Evolutionary conservation across 192 early-diverging fungal genomes (phyloP).

Genomic region (Diversispora epigaea): DNA sequence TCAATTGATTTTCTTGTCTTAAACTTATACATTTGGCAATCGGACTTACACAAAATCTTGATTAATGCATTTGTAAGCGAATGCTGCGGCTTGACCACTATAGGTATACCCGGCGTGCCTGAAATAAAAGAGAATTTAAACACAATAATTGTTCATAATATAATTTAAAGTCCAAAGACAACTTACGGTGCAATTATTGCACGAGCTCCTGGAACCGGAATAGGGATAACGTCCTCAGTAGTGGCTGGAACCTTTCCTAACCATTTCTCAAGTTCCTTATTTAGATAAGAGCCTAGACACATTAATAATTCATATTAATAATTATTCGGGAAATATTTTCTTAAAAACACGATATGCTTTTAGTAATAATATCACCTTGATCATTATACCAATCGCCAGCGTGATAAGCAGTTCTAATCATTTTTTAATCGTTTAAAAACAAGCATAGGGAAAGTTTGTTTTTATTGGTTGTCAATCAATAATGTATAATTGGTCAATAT

Average conservation of each 20-base stretch:
- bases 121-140: background rate
- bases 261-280: conserved; percentile 52
- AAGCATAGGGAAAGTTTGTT: too few species aligned
- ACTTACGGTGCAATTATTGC: conserved; percentile 81
- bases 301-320: background rate
- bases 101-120: conserved; percentile 93
- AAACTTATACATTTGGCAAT: background rate
- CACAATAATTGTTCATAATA: background rate
- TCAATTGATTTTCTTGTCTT: background rate
- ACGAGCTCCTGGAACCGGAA: conserved; percentile 50
- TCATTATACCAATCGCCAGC: conserved; percentile 72
- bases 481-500: too few species aligned
- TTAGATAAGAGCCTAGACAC: conserved; percentile 40
- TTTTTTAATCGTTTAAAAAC: background rate
- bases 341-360: background rate
- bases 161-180: background rate
- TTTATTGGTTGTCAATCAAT: too few species aligned
- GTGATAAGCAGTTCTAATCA: conserved; percentile 56
- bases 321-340: background rate
- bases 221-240: conserved; percentile 30
- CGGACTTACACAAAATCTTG: conserved; percentile 50
- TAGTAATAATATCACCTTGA: conserved; percentile 38
- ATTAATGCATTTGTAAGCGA: conserved; percentile 79
- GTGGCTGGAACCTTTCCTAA: conserved; percentile 46
- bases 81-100: conserved; percentile 87